Conservation (phyloP, 192 early-diverging fungal genomes). For the Coemansia furcata region DNA sequence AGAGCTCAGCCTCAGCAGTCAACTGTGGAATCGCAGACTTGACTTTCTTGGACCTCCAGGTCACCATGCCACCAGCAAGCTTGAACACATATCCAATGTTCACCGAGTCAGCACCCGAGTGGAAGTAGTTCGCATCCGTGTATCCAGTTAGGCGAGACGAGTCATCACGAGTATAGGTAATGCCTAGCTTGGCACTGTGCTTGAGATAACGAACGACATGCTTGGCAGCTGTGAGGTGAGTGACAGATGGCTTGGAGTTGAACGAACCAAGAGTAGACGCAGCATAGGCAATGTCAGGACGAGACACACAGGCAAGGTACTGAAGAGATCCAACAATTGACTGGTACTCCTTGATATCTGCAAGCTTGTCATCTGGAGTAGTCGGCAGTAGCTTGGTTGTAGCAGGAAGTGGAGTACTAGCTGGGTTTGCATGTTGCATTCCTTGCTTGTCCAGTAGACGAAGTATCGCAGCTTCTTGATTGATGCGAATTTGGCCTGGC, state of each 20-base stretch:
- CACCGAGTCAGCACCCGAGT: neutral
- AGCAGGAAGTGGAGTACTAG: neutral
- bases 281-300: constrained; percentile 8
- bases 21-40: constrained; percentile 15
- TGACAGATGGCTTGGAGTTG: neutral
- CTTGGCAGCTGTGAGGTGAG: constrained; percentile 10
- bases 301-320: neutral
- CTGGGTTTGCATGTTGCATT: constrained; percentile 1
- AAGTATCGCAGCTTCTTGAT: constrained; percentile 1
- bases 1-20: constrained; percentile 7
- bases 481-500: neutral
- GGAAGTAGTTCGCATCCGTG: constrained; percentile 15
- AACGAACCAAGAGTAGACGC: constrained; percentile 7
- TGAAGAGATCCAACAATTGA: constrained; percentile 6
- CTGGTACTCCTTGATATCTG: constrained; percentile 1
- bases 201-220: constrained; percentile 12
- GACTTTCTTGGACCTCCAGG: constrained; percentile 12
- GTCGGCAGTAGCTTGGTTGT: neutral
- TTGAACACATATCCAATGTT: constrained; percentile 1
- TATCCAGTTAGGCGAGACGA: neutral
- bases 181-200: constrained; percentile 4
- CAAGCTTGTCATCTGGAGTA: neutral
- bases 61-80: constrained; percentile 3
- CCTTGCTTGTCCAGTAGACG: neutral
- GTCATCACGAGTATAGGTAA: neutral